Base-by-base conservation (phyloP, 768 basidiomycete genomes). In the Trichaptum fuscoviolaceum region DNA sequence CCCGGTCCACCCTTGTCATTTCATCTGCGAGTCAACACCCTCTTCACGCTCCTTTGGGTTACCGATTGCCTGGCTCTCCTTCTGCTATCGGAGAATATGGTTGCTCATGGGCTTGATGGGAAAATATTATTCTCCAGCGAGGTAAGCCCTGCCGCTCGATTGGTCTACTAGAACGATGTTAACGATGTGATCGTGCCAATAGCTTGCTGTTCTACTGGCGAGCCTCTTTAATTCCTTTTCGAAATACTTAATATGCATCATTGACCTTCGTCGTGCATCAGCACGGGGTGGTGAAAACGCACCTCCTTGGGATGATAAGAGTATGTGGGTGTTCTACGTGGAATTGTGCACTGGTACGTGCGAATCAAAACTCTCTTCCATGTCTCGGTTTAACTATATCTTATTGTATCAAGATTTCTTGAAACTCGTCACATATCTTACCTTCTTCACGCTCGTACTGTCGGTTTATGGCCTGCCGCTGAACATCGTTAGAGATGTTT, bases 101-200 rank as follows among this genome's bases (percentile, higher is more conserved):
- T 94, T 42, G 81, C 86, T 20, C 82, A 90, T 71, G 92, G 93
- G 1, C 87, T 96, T 7, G 91, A 92, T 15, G 92, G 93, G 9
- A 94, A 94, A 87, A 92, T 99, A 63, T 83, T 99, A 36, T 99
- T 99, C 71, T 95, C 93, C 0, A 93, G 91, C 76, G 96, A 99
- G 82, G 94, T 91, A 70, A 69, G 87, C 76, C 24, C 62, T 64
- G 23, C 15, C 60, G 63, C 58, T 35, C 62, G 23, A 52, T 58
- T 23, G 25, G 65, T 64, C 63, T 62, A 34, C 65, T n/a, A 27
- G 68, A 66, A 63, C 66, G 8, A 30, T 5, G 42, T 12, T 20
- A 52, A 52, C 5, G 42, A 6, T 34, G 15, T 61, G 59, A 5
- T 61, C 23, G 15, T 34, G 59, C 72, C n/a, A 70, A 63, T 34